These are phyloP conservation scores for Juncus inflexus DNA, from an alignment of 176 grass and related monocot genomes.

Conservation along the genomic window DNA sequence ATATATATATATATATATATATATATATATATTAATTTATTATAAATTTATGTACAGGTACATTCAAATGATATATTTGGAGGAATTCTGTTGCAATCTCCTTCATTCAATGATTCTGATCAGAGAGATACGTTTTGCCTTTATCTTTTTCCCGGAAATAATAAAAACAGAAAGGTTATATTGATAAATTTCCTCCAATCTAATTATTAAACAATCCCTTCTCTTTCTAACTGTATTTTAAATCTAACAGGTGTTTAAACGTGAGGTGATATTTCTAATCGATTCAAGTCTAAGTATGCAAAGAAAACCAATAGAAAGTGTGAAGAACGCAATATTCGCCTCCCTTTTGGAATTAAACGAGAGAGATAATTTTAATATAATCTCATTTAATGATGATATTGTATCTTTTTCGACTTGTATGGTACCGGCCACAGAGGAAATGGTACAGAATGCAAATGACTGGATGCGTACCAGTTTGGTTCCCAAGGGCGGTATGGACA, in stretches of 20 bases:
- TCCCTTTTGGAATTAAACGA: slow-evolving; percentile 61
- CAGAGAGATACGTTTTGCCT: slow-evolving; percentile 86
- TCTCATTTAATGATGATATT: slow-evolving; percentile 72
- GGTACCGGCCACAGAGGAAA: slow-evolving; percentile 58
- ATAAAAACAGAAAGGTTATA: slow-evolving; percentile 46
- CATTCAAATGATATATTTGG: slow-evolving; percentile 74
- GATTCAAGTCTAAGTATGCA: slow-evolving; percentile 94
- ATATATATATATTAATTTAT: slow-evolving; percentile 23
- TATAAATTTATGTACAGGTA: slow-evolving; percentile 38
- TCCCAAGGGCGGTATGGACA: slow-evolving; percentile 67
- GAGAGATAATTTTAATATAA: slow-evolving; percentile 78
- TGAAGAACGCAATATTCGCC: slow-evolving; percentile 55
- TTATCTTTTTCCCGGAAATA: slow-evolving; percentile 83
- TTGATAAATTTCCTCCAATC: neutral
- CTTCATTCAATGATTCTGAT: slow-evolving; percentile 63
- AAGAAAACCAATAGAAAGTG: slow-evolving; percentile 79
- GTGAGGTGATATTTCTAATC: slow-evolving; percentile 68
- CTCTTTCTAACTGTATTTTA: neutral
- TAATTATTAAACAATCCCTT: neutral
- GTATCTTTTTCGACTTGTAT: slow-evolving; percentile 69
- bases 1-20: slow-evolving; percentile 27
- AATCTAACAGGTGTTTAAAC: slow-evolving; percentile 65
- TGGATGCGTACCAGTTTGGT: slow-evolving; percentile 72
- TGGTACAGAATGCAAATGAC: slow-evolving; percentile 51
- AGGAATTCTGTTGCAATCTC: slow-evolving; percentile 68